Evolutionary conservation across 805 yeast species (phyloP).

Genomic region (Pichia insulana): DNA sequence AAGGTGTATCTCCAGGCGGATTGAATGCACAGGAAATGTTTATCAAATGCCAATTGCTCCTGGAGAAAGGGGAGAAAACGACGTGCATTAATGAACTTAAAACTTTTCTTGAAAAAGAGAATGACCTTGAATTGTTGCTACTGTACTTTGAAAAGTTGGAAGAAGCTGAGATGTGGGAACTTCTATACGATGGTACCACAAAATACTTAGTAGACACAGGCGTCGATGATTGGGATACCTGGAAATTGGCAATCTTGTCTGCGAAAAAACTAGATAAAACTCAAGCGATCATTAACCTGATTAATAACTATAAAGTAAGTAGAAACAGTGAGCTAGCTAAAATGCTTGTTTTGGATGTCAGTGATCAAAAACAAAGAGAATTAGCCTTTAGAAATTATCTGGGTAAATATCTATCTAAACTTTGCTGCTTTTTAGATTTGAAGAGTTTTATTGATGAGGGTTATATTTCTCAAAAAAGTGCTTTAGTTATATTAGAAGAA

Average conservation of each 20-base stretch:
- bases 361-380: background rate
- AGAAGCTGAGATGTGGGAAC: slow-evolving; percentile 33
- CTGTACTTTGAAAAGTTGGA: slow-evolving; percentile 42
- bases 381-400: slow-evolving; percentile 33
- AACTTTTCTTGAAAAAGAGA: slow-evolving; percentile 28
- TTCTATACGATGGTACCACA: slow-evolving; percentile 33
- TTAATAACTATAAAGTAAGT: slow-evolving; percentile 29
- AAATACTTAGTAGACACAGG: slow-evolving; percentile 36
- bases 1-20: slow-evolving; percentile 22
- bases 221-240: slow-evolving; percentile 71
- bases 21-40: slow-evolving; percentile 56
- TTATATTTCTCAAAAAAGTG: background rate
- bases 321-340: slow-evolving; percentile 51
- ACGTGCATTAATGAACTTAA: slow-evolving; percentile 28
- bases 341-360: slow-evolving; percentile 30
- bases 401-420: slow-evolving; percentile 40
- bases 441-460: slow-evolving; percentile 14
- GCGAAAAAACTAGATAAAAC: slow-evolving; percentile 28
- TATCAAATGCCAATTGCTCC: slow-evolving; percentile 45
- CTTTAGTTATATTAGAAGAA: slow-evolving; percentile 8
- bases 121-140: slow-evolving; percentile 58
- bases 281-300: slow-evolving; percentile 26
- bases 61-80: slow-evolving; percentile 26
- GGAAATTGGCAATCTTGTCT: slow-evolving; percentile 49
- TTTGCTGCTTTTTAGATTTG: slow-evolving; percentile 60